Base-by-base conservation (phyloP, 1,139 yeast species). In the Sugiyamaella paludigena region DNA sequence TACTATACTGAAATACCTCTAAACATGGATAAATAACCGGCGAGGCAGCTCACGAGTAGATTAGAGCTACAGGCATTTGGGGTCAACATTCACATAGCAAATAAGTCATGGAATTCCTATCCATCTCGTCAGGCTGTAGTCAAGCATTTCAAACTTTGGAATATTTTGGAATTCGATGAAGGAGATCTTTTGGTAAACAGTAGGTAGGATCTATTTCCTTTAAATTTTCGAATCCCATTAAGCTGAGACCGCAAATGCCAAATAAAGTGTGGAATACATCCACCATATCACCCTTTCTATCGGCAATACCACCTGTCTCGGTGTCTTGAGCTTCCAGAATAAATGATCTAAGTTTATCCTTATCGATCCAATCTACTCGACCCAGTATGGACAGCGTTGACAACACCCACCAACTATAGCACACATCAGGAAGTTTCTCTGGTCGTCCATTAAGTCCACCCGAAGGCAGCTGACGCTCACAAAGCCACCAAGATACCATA, bases 361-460 rank as follows among this genome's bases (percentile, higher is more conserved):
- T 74, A 60, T 88, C 84, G 15, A 94, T 84, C 91, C 96, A 89
- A 53, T 84, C 78, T 26, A 81, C 66, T 54, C 77, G 80, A 0
- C 72, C 78, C 26, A 92, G 71, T 47, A 91, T 84, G 0, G 87
- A 78, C 45, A 92, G 70, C 1, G 92, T 78, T 0, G 96, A 84
- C 37, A 91, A 68, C 6, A 89, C 96, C 98, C 98, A 92, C 98
- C 98, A 94, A 62, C 94, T 83, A 65, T 92, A 92, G 65, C 99
- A 92, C 12, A 87, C 96, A 67, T 92, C 99, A 0, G 98, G 97
- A 26, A 91, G 71, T 65, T 92, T 92, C 56, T 94, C 96, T 0
- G 98, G 98, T 43, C 99, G 78, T 0, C 99, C 99, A 64, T 92
- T 92, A 48, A 92, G 74, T 0, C 99, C 99, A 5, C 99, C 99